Evolutionary conservation across 495 filamentous ascomycete genomes (phyloP), one percentile per base, ranked within the genome.

Genomic region (Podospora bellae-mahoneyi): DNA sequence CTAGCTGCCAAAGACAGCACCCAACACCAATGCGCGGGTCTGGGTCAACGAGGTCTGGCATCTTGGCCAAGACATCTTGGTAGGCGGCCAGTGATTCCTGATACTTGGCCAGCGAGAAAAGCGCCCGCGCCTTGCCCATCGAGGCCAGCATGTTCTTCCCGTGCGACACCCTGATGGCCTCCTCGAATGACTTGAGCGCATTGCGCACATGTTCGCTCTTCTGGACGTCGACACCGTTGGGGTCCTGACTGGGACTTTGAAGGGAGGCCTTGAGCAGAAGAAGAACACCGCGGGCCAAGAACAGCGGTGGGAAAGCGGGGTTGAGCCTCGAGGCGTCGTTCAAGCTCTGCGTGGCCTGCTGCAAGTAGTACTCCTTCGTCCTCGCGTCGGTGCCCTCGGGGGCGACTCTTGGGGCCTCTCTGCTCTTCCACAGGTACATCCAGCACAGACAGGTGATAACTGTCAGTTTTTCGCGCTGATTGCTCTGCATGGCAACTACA

Each of bases 241-340:
- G 82, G 10, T 87, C 77, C 72, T 88, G 90, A n/a, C 91, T 86
- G 16, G 91, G 90, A 0, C 90, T 83, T 65, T 94, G 88, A 7
- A 97, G 81, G 0, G 94, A 97, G 3, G 95, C 90, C 68, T 92
- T 92, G 27, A 99, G 86, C 3, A 99, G 87, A 62, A 90, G 90
- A 23, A 97, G 84, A 26, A 97, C 92, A 64, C 95, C 95, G 53
- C 93, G 90, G n/a, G 95, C 94, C 60, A 99, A 85, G 73, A 90
- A 94, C 0, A 97, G 84, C 26, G 94, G 92, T 20, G 93, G 89
- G 68, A 93, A 97, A 0, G 91, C 87, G 3, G 95, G 95, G 76
- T 94, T 97, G 73, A 97, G 87, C n/a, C 94, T 89, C 1, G 91
- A 92, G 2, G 94, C 94, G 71, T 98, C 95, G 74, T 99, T 99